Evolutionary conservation across 2,329 filamentous ascomycete species (phyloP), one percentile per base, ranked within the genome.

Genomic region (Alternaria infectoria): DNA sequence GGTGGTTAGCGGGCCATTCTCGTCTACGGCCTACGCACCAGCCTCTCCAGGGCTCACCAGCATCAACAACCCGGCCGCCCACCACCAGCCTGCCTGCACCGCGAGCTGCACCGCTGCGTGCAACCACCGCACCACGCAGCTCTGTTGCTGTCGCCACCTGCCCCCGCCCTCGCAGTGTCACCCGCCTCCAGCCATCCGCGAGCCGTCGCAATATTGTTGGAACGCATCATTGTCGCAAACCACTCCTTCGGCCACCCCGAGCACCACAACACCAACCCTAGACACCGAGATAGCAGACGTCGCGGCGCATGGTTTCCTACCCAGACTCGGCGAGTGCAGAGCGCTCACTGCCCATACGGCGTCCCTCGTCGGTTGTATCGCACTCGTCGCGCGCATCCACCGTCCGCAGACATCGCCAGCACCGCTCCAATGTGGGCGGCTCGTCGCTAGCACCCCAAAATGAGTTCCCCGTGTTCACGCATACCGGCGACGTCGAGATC

Each of bases 401-500:
- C 43, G 72, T 74, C 25, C 86, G 90, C 68, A 86, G 89, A 73
- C 91, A 92, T 79, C 89, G 93, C 71, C 92, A 93, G 74, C 90
- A 91, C 77, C 90, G 93, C 66, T 96, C 93, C 51, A 92, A 96
- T 77, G 88, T 91, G 73, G 93, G 93, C 61, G 90, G 90, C 65
- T 65, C 73, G 32, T 87, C 88, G 17, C 89, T 90, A 74, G 82
- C 88, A 23, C 87, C 91, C 45, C 91, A 92, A 76, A 97, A 97
- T 78, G 94, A 97, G 78, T 98, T 97, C 72, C 95, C 95, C 21
- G 83, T 96, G 76, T 98, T 97, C 81, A 90, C 89, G 54, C 90
- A 94, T 73, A 95, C 92, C 40, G 95, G 95, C 75, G 94, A 98
- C 80, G 93, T 97, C 74, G 95, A 98, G 81, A 93, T 98, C 66